A percentile compares a stretch with the other conserved stretches of the same genome.
These are phyloP conservation scores for Naganishia friedmannii DNA, from an alignment of 768 basidiomycete genomes.

Conservation along the genomic window DNA sequence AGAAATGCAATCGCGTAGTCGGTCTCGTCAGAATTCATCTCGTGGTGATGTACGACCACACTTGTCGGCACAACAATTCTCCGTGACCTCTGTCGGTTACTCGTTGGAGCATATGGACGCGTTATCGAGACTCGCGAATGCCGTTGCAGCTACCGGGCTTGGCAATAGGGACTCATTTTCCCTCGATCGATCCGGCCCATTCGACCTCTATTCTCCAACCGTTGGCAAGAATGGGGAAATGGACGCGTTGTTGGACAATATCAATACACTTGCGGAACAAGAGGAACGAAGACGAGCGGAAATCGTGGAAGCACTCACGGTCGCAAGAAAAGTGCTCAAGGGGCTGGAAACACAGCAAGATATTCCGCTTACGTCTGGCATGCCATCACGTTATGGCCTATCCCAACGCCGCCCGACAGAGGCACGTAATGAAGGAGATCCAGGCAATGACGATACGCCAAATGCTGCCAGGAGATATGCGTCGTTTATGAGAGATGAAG, in stretches of 20 bases:
- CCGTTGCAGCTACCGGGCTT: conserved; percentile 1
- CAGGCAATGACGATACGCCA: conserved; percentile 1
- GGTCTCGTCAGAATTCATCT: conserved; percentile 1
- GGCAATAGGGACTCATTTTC: background rate
- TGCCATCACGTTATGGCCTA: background rate
- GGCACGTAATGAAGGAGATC: background rate
- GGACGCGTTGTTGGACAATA: background rate
- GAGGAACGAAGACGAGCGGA: conserved; percentile 3
- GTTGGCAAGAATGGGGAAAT: background rate
- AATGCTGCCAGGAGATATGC: conserved; percentile 14
- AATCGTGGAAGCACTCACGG: background rate
- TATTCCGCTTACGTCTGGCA: background rate
- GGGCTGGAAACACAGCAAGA: background rate
- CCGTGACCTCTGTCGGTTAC: background rate
- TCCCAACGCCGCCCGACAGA: background rate
- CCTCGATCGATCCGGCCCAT: background rate
- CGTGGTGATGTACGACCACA: conserved; percentile 6
- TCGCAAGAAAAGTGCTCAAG: background rate
- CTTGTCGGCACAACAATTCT: background rate
- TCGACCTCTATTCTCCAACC: background rate
- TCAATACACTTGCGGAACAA: background rate
- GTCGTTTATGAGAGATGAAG: conserved; percentile 17
- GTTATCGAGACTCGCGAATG: conserved; percentile 12
- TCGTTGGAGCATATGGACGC: conserved; percentile 18
- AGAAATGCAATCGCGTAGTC: background rate